These are phyloP conservation scores for Didymosphaeria variabile DNA, from an alignment of 2,329 filamentous ascomycete genomes.

Conservation along the genomic window DNA sequence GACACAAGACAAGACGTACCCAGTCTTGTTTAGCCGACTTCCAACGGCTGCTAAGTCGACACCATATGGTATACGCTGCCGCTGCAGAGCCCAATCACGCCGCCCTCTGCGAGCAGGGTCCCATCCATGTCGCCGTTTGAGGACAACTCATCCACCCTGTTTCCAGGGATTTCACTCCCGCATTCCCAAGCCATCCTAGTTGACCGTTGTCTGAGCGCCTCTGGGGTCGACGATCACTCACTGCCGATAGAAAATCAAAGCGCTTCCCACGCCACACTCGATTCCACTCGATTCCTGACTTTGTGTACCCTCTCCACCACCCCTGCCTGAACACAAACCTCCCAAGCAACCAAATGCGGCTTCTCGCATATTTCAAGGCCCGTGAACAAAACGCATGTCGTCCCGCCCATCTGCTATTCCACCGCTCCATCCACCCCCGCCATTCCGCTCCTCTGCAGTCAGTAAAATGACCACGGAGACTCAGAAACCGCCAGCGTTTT, in stretches of 20 bases:
- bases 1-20: conserved; percentile 1
- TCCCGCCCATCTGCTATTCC: conserved; percentile 52
- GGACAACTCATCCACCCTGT: conserved; percentile 15
- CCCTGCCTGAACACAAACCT: conserved; percentile 49
- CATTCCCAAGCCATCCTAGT: conserved; percentile 16
- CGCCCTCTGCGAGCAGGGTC: not conserved
- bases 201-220: conserved; percentile 43
- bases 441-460: conserved; percentile 43
- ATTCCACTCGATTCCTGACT: conserved; percentile 52
- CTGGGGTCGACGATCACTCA: conserved; percentile 18
- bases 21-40: conserved; percentile 12
- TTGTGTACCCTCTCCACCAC: conserved; percentile 49
- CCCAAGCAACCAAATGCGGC: conserved; percentile 51
- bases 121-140: conserved; percentile 14
- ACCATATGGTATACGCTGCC: conserved; percentile 9
- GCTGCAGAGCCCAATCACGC: not conserved
- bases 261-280: conserved; percentile 46
- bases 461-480: conserved; percentile 54
- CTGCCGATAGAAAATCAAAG: conserved; percentile 48
- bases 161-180: conserved; percentile 13
- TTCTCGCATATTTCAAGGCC: conserved; percentile 48
- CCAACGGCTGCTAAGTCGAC: conserved; percentile 11
- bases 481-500: conserved; percentile 54
- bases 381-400: conserved; percentile 55
- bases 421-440: conserved; percentile 53